Evolutionary conservation across 495 filamentous ascomycete genomes (phyloP).

Genomic region (Aspergillus sclerotioniger): DNA sequence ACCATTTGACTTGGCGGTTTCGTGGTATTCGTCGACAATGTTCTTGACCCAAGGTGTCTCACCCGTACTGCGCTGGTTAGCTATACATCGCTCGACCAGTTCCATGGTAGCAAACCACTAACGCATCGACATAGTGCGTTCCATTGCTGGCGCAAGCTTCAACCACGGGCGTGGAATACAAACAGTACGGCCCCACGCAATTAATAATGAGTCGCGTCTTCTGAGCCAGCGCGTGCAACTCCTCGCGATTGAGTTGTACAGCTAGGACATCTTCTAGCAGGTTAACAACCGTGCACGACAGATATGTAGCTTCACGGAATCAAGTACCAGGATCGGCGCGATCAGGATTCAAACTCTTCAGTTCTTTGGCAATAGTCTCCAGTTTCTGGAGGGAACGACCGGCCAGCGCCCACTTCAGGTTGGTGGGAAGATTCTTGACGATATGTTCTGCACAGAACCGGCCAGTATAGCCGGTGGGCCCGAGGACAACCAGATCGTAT

Average conservation of each 20-base stretch:
- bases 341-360: conserved; percentile 66
- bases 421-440: conserved; percentile 66
- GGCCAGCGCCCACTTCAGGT: conserved; percentile 86
- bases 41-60: conserved; percentile 77
- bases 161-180: conserved; percentile 76
- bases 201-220: conserved; percentile 79
- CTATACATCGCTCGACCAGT: not conserved
- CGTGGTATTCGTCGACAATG: conserved; percentile 80
- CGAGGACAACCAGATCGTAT: conserved; percentile 82
- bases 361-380: conserved; percentile 60
- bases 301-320: conserved; percentile 12
- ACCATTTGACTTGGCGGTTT: conserved; percentile 67
- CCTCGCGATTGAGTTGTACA: conserved; percentile 59
- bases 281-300: conserved; percentile 14
- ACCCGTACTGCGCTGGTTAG: conserved; percentile 58
- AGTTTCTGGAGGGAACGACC: conserved; percentile 78
- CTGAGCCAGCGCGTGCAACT: conserved; percentile 64
- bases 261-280: conserved; percentile 54
- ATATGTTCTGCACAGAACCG: conserved; percentile 76
- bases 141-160: conserved; percentile 85
- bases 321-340: conserved; percentile 62
- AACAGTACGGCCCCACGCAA: conserved; percentile 79
- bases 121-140: conserved; percentile 87
- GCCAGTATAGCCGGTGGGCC: conserved; percentile 87
- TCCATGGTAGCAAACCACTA: conserved; percentile 16